Base-by-base conservation (phyloP, 306 rosid genomes). In the Acacia acuminata region DNA sequence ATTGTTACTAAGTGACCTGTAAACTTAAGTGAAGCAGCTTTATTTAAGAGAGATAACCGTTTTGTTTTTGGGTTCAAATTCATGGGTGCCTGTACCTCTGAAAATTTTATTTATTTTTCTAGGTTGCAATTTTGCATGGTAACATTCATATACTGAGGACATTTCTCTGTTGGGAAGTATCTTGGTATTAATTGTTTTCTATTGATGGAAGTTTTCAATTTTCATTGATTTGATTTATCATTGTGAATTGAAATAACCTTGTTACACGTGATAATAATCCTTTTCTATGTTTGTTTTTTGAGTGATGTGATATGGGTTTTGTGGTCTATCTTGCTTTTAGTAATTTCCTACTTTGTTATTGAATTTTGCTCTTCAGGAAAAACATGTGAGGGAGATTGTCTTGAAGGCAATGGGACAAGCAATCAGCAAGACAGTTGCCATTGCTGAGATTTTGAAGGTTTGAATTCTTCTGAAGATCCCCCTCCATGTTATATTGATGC, bases 371-470 rank as follows among this genome's bases (percentile, higher is more conserved):
- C 71, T 82, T n/a, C 73, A 96, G 99, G 99, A 96, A 86, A 96
- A 93, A 74, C 87, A 79, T 53, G 97, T 83, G 12, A 88, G 76
- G 66, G 99, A 96, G 90, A 96, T 96, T 47, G 94, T 93, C 74
- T 86, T 96, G 89, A 96, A 96, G 88, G 99, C 99, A 85, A 96
- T 96, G 99, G 99, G 99, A 44, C 98, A 93, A 82, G 99, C 99
- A 80, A 96, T 96, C 87, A 96, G 96, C 89, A 96, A 96, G 94
- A 90, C 99, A 24, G 99, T 96, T 70, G 96, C 94, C 40, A 92
- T 93, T 88, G 91, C 94, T 77, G 98, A 96, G 90, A 93, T 92
- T 84, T 85, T 96, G 82, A 96, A 96, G 97, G 99, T 95, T 36
- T 50, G 43, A 66, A 20, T 58, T 65, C 63, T 55, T 73, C 66